Conservation (phyloP, 495 filamentous ascomycete genomes). For the Aspergillus sparsus region DNA sequence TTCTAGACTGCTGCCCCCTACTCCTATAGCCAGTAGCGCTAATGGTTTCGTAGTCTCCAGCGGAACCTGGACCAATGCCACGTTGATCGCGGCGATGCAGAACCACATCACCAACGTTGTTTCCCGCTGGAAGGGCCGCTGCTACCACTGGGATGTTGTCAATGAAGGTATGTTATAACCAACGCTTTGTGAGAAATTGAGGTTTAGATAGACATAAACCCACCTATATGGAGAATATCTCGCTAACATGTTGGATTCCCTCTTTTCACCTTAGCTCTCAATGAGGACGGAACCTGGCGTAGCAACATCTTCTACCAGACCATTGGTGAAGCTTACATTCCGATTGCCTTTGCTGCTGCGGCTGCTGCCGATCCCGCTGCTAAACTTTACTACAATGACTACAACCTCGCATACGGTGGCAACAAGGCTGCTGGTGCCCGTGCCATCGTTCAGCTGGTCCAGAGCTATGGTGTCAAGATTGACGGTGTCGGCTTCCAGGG, state of each 20-base stretch:
- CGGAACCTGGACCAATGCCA: conserved; percentile 55
- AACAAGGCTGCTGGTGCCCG: conserved; percentile 49
- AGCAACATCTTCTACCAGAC: conserved; percentile 42
- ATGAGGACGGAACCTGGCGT: conserved; percentile 50
- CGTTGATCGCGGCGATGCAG: conserved; percentile 52
- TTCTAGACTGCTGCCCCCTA: too few species aligned
- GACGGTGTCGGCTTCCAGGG: conserved; percentile 67
- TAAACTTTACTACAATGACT: conserved; percentile 69
- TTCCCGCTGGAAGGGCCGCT: conserved; percentile 57
- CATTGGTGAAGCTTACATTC: conserved; percentile 48
- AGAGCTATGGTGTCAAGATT: conserved; percentile 55
- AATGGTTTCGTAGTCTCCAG: conserved; percentile 40
- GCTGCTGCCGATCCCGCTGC: conserved; percentile 47
- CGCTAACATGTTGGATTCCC: neutral
- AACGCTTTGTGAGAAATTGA: neutral
- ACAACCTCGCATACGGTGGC: conserved; percentile 61
- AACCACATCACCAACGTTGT: conserved; percentile 56
- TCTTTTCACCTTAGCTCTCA: conserved; percentile 31
- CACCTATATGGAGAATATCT: neutral
- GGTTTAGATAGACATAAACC: neutral
- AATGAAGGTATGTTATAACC: conserved; percentile 36
- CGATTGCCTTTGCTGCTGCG: conserved; percentile 50
- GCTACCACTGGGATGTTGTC: conserved; percentile 47
- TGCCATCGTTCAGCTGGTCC: conserved; percentile 54
- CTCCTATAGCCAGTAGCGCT: neutral